Percentiles rank a stretch among this genome's conserved stretches.
Evolutionary conservation across 768 basidiomycete genomes (phyloP).

Genomic region (Phanerochaete sordida): DNA sequence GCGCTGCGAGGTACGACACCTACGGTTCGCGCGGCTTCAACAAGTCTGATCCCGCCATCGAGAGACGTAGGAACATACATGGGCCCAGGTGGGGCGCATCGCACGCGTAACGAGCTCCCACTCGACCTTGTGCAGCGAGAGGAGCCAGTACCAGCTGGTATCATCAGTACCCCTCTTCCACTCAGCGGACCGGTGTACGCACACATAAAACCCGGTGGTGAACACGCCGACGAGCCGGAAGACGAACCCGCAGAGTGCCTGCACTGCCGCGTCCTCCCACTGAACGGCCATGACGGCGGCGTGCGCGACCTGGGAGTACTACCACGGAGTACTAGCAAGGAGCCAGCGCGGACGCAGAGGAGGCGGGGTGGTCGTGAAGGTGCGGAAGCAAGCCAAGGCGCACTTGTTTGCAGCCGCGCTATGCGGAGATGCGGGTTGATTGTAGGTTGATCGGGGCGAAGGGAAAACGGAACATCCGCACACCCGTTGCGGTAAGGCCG

Average conservation of each 20-base stretch:
- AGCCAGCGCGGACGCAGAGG: neutral
- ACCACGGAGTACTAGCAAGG: neutral
- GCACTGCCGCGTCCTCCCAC: neutral
- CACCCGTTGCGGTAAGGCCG: neutral
- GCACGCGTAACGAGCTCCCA: neutral
- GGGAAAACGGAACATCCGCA: neutral
- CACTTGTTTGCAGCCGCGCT: neutral
- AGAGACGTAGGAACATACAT: neutral
- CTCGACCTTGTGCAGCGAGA: slow-evolving; percentile 1
- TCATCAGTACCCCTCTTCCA: neutral
- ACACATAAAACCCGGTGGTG: neutral
- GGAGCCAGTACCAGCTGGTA: slow-evolving; percentile 4
- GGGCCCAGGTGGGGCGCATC: neutral
- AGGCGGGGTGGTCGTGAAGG: neutral
- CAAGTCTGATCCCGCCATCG: neutral
- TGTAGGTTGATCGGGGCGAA: neutral
- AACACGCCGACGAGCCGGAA: slow-evolving; percentile 1
- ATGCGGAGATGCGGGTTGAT: too few species aligned
- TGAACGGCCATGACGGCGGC: neutral
- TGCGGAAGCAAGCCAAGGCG: neutral
- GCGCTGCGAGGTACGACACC: neutral
- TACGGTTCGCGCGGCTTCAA: too few species aligned
- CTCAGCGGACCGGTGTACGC: neutral
- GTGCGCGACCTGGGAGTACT: neutral
- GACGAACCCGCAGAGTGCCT: neutral